A percentile compares a stretch with the other conserved stretches of the same genome.
These are phyloP conservation scores for Graphium sp. DNA, from an alignment of 2,329 filamentous ascomycete genomes.

Conservation along the genomic window DNA sequence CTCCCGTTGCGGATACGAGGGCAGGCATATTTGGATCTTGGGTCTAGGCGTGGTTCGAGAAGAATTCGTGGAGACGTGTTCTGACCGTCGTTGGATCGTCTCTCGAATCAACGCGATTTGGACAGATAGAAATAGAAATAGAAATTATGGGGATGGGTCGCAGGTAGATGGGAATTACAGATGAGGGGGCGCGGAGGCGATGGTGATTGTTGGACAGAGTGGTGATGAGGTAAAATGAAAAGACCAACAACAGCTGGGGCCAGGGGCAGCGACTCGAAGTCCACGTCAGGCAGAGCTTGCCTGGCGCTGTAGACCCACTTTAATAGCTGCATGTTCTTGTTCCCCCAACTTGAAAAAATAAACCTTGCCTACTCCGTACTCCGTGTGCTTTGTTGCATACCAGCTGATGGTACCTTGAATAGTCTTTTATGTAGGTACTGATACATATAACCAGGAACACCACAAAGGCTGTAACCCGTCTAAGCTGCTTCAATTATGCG, in stretches of 20 bases:
- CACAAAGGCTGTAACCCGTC: too few species aligned
- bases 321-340: slow-evolving; percentile 1
- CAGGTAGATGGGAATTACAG: neutral
- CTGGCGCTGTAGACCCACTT: slow-evolving; percentile 8
- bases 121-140: neutral
- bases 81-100: neutral
- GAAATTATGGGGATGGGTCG: neutral
- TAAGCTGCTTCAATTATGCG: too few species aligned
- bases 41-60: neutral
- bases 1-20: slow-evolving; percentile 82
- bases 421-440: too few species aligned
- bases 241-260: neutral
- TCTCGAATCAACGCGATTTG: too few species aligned
- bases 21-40: slow-evolving; percentile 56
- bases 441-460: neutral
- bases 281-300: slow-evolving; percentile 26
- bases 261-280: slow-evolving; percentile 7
- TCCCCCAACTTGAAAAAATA: neutral
- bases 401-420: too few species aligned
- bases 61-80: neutral
- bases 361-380: too few species aligned
- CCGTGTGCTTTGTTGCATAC: too few species aligned
- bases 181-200: slow-evolving; percentile 4
- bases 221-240: slow-evolving; percentile 3
- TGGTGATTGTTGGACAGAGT: slow-evolving; percentile 1